Base-by-base conservation (phyloP, 2,329 filamentous ascomycete genomes). In the Ophiognomonia clavigignenti-juglandacearum region DNA sequence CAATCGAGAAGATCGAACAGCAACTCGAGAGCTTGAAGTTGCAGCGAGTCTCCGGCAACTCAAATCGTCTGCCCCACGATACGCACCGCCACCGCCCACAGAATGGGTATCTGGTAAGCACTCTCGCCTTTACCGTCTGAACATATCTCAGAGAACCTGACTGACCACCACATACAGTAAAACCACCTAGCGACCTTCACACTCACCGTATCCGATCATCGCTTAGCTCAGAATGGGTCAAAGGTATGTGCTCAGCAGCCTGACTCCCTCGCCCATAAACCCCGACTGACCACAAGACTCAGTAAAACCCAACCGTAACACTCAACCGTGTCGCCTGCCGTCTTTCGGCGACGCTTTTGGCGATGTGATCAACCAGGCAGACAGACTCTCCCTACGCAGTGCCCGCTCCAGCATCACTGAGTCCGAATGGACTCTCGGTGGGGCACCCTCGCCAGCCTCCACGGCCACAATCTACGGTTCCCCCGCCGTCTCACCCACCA, bases 11-110 rank as follows among this genome's bases (percentile, higher is more conserved):
- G 27, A 24, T 18, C 13, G 31, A 4, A 4, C 29, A 1, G 18
- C 27, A 9, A 45, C 45, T 4, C 41, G 42, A 24, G 41, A 35
- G 2, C 45, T 51, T 20, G 49, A 48, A 10, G 23, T 41, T 19
- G 49, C 49, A 1, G 23, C 45, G 14, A 42, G 31, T 32, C 36
- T 48, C 11, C 26, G 31, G 6, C 42, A 52, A 23, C 50, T 47
- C 14, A 29, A 18, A 6, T 11, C 35, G 23, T 45, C 39, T 20
- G 35, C 41, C n/a, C 41, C 29, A 36, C 22, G 26, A 24, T 37
- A 8, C 40, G 37, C n/a, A 24, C 29, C 34, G 31, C 23, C 16
- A 18, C 46, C 5, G 10, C 29, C 14, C 23, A 27, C 23, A 24
- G 46, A 48, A 9, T 37, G 31, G 24, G 44, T 16, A 6, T 40